Conservation (phyloP, 2,329 filamentous ascomycete genomes). For the Byssothecium circinans region DNA sequence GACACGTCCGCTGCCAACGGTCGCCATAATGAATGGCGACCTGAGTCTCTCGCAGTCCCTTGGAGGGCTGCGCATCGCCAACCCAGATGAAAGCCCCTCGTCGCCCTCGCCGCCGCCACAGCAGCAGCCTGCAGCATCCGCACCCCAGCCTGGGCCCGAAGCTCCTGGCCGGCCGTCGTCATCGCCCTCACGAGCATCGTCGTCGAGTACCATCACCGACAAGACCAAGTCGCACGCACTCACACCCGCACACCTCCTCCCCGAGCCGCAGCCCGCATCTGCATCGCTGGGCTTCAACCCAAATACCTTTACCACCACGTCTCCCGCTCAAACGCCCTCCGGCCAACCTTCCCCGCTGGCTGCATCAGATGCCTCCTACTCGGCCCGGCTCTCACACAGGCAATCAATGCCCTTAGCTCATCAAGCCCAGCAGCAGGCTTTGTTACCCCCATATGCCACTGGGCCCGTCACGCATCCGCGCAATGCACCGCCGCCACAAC, state of each 20-base stretch:
- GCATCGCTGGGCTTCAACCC: slow-evolving; percentile 47
- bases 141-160: slow-evolving; percentile 2
- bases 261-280: slow-evolving; percentile 31
- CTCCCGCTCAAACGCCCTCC: slow-evolving; percentile 28
- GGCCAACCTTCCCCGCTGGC: slow-evolving; percentile 28
- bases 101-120: slow-evolving; percentile 31
- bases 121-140: slow-evolving; percentile 4
- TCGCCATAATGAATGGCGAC: slow-evolving; percentile 78
- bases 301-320: slow-evolving; percentile 40
- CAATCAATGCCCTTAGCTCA: slow-evolving; percentile 49
- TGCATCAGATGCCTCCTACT: slow-evolving; percentile 29
- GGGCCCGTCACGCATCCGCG: slow-evolving; percentile 28
- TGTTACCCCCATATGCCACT: slow-evolving; percentile 34
- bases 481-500: slow-evolving; percentile 28
- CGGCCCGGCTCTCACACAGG: slow-evolving; percentile 44
- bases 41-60: slow-evolving; percentile 89
- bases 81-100: slow-evolving; percentile 74
- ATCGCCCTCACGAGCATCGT: slow-evolving; percentile 35
- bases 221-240: slow-evolving; percentile 32
- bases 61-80: slow-evolving; percentile 93
- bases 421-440: slow-evolving; percentile 44
- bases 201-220: slow-evolving; percentile 45
- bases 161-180: slow-evolving; percentile 22
- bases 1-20: slow-evolving; percentile 22
- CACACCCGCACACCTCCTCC: slow-evolving; percentile 36